phyloP scores from a whole-genome alignment of 495 filamentous ascomycete genomes.

The Pyrenula massariospora region DNA sequence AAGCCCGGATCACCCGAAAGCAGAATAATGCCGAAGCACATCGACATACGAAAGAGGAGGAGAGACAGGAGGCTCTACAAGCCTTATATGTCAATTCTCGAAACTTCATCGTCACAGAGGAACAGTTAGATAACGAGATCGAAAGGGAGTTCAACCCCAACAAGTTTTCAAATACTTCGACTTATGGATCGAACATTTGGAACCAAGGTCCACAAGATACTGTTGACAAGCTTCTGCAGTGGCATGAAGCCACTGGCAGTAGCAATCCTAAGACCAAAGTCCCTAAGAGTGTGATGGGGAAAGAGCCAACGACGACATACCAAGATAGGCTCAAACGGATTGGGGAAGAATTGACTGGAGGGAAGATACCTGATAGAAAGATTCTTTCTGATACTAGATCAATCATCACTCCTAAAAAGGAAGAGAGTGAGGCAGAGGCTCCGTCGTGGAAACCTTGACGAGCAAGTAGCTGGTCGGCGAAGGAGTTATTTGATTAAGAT shows the following conservation, averaged over 20 bases:
- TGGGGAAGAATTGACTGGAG: slow-evolving; percentile 57
- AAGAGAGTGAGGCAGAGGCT: too few species aligned
- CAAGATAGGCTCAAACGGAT: slow-evolving; percentile 51
- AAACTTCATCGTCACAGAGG: slow-evolving; percentile 51
- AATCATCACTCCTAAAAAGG: too few species aligned
- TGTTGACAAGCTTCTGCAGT: slow-evolving; percentile 31
- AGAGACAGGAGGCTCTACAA: slow-evolving; percentile 39
- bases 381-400: too few species aligned
- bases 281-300: slow-evolving; percentile 9
- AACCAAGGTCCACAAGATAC: slow-evolving; percentile 40
- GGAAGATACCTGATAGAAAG: slow-evolving; percentile 32
- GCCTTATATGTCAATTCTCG: slow-evolving; percentile 53
- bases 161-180: slow-evolving; percentile 32
- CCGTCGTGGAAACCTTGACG: too few species aligned
- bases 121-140: slow-evolving; percentile 48
- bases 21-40: slow-evolving; percentile 22
- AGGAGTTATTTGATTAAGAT: too few species aligned
- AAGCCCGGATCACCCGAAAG: slow-evolving; percentile 31
- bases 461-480: too few species aligned
- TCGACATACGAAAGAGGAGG: slow-evolving; percentile 22
- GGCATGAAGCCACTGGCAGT: slow-evolving; percentile 10
- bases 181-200: slow-evolving; percentile 43
- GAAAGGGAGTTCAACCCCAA: slow-evolving; percentile 46
- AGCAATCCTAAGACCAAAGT: slow-evolving; percentile 22
- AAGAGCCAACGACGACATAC: slow-evolving; percentile 21